Base-by-base conservation (phyloP, 2,329 filamentous ascomycete genomes). In the Diaporthe helianthi region DNA sequence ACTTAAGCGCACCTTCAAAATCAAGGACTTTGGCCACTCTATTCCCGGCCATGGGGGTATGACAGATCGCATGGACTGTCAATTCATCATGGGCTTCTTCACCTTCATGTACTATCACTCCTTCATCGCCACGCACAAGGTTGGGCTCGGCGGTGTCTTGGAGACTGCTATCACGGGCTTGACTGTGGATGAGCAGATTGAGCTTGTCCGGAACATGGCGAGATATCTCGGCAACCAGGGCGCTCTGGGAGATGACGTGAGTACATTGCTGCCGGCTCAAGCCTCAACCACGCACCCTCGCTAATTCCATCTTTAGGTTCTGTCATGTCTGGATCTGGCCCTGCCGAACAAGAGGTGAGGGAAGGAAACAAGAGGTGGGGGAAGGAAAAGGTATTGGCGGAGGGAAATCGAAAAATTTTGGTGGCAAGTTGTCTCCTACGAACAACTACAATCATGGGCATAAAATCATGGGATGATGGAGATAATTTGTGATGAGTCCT, bases 61-160 rank as follows among this genome's bases (percentile, higher is more conserved):
- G 83, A 99, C 96, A 19, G 96, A 99, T 79, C 92, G 96, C 72
- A 98, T 99, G 95, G 96, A 99, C 79, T 99, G 96, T 80, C 96
- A 99, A 79, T 99, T 99, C 83, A 98, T 98, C 84, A 99, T 99
- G 96, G 96, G 96, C 10, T 96, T 97, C 81, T 98, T 99, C 76
- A 89, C 95, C 19, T 98, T 94, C 84, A 94, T 99, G 87, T 99
- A 99, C 83, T 99, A 97, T 82, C 94, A 98, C 80, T 96, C 92
- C 77, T 99, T 99, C 80, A 95, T 99, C 76, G 94, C 94, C 4
- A 86, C 93, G 8, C 90, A 97, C 84, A 93, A 95, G 80, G 90
- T 92, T 47, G 93, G 86, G 68, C 90, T 97, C 24, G 96, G 95
- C 24, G 89, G 89, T 67, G 92, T 99, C 44, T 92, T 99, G 74